phyloP scores from a whole-genome alignment of 2,329 filamentous ascomycete genomes.

The Cordyceps pruinosa region DNA sequence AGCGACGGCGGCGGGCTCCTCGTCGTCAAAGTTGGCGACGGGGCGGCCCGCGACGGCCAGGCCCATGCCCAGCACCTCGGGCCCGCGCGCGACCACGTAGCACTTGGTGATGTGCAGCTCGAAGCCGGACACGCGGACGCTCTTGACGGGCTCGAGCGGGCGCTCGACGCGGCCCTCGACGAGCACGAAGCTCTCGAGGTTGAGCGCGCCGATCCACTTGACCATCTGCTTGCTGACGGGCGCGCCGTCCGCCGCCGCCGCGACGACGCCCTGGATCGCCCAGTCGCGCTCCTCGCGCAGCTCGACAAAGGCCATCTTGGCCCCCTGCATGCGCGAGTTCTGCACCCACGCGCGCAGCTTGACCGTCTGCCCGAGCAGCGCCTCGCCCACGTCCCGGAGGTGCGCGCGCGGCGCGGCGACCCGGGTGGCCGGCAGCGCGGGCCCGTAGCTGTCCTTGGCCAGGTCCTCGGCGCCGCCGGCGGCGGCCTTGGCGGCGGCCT shows the following conservation, averaged over 20 bases:
- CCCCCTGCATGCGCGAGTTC: constrained; percentile 80
- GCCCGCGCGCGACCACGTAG: constrained; percentile 64
- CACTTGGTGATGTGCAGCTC: constrained; percentile 87
- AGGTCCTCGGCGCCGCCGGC: constrained; percentile 60
- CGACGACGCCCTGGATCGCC: constrained; percentile 76
- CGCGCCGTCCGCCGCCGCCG: constrained; percentile 60
- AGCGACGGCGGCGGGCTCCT: constrained; percentile 34
- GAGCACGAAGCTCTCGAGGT: constrained; percentile 72
- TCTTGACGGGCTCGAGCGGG: constrained; percentile 82
- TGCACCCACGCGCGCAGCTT: constrained; percentile 76
- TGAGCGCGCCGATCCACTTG: constrained; percentile 74
- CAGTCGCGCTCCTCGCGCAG: constrained; percentile 68
- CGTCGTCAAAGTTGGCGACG: constrained; percentile 53
- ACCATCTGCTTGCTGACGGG: constrained; percentile 80
- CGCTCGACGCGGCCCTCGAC: constrained; percentile 77
- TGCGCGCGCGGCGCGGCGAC: constrained; percentile 51
- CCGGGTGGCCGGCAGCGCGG: constrained; percentile 50
- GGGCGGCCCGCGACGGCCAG: constrained; percentile 48
- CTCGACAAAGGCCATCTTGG: constrained; percentile 88
- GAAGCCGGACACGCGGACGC: constrained; percentile 67
- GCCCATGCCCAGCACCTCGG: constrained; percentile 51
- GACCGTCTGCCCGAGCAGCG: constrained; percentile 62
- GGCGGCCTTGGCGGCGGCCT: constrained; percentile 59
- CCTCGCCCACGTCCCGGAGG: constrained; percentile 57
- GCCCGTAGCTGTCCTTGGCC: constrained; percentile 74